Evolutionary conservation across 2,329 filamentous ascomycete genomes (phyloP).

Genomic region (Clarireedia homoeocarpa): DNA sequence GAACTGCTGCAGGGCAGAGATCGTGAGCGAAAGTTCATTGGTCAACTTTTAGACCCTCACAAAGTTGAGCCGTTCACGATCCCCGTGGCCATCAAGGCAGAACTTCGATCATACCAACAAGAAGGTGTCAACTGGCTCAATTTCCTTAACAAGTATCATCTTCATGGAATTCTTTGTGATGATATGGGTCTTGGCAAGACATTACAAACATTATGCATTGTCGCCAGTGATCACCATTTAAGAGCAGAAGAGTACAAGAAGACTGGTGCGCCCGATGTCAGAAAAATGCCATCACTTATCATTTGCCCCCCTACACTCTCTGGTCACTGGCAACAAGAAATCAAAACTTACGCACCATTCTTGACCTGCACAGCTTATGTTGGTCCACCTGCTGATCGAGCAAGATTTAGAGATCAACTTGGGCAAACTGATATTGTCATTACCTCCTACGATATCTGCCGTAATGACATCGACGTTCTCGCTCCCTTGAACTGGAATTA

Average conservation of each 20-base stretch:
- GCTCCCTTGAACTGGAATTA: slow-evolving; percentile 91
- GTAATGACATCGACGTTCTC: slow-evolving; percentile 86
- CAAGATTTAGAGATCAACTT: slow-evolving; percentile 60
- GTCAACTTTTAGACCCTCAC: slow-evolving; percentile 90
- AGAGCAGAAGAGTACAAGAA: slow-evolving; percentile 84
- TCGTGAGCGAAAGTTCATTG: slow-evolving; percentile 90
- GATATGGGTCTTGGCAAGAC: slow-evolving; percentile 99
- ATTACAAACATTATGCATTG: slow-evolving; percentile 92
- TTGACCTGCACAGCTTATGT: slow-evolving; percentile 85
- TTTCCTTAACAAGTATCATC: slow-evolving; percentile 95
- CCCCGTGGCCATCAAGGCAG: slow-evolving; percentile 93
- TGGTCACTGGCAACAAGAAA: slow-evolving; percentile 97
- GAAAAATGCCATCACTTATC: slow-evolving; percentile 81
- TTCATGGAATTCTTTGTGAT: slow-evolving; percentile 96
- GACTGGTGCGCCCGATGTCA: slow-evolving; percentile 69
- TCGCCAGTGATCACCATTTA: slow-evolving; percentile 93
- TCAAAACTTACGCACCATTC: slow-evolving; percentile 93
- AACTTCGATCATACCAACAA: slow-evolving; percentile 93
- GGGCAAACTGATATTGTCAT: slow-evolving; percentile 84
- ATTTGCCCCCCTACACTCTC: slow-evolving; percentile 94
- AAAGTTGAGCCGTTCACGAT: slow-evolving; percentile 94
- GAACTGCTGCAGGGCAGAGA: slow-evolving; percentile 85
- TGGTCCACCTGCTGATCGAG: slow-evolving; percentile 75
- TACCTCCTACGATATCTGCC: slow-evolving; percentile 95
- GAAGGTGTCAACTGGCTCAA: slow-evolving; percentile 98